Evolutionary conservation across 106 monocot species (phyloP), one percentile per base, ranked within the genome.

Genomic region (Phalaenopsis equestris): DNA sequence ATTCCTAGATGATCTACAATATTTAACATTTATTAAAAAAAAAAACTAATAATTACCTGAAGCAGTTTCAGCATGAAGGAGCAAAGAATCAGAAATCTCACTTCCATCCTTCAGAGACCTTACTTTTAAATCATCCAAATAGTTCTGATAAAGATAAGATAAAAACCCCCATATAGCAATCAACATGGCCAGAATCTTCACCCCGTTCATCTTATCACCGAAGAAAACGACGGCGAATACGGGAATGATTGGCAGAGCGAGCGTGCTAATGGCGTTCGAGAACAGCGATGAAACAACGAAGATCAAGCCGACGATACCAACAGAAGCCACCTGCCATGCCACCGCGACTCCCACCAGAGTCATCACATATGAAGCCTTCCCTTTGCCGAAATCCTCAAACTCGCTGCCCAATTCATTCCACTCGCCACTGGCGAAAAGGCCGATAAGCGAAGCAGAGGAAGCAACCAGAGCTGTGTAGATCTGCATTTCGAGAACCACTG

Each of bases 221-320:
- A 88, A 80, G 82, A 88, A 85, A 8, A 85, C 24, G 82, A 85
- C 87, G 3, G 87, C 87, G 17, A 88, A 79, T 3, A 88, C 17
- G 0, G 87, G 87, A 56, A 78, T 72, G 38, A 88, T 3, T 1
- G 84, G 84, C 76, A 85, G 47, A 19, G 41, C 80, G 39, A 85
- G 16, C 0, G 85, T 85, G 52, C 87, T 61, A n/a, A 85, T 77
- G 56, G 77, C 76, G 23, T 88, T 87, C 1, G 87, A 79, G 81
- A 87, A 85, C 10, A 87, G 80, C 3, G 87, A 84, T 0, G 87
- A 84, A 42, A 85, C 84, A 24, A 65, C 73, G 3, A 85, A 82
- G 11, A 79, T 72, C 77, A 87, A 57, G 18, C 87, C 84, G 38
- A 84, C 57, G 15, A 73, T 11, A 36, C 84, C 87, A 5, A 87